A percentile compares a stretch with the other conserved stretches of the same genome.
These are phyloP conservation scores for Phytophthora idaei DNA, from an alignment of 352 stramenopile genomes.

Conservation along the genomic window DNA sequence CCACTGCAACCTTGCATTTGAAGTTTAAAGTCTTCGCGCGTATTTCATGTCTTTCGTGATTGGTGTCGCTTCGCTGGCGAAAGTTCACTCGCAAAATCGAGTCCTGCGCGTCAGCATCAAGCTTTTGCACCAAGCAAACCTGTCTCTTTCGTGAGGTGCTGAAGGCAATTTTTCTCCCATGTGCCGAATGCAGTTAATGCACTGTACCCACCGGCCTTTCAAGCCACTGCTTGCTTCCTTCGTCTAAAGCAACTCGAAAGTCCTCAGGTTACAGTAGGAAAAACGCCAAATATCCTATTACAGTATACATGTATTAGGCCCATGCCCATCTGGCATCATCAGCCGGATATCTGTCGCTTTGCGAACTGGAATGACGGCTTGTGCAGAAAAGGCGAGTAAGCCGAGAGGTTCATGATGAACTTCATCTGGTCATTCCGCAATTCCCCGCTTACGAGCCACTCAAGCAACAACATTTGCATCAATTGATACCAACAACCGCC, in stretches of 20 bases:
- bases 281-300: background rate
- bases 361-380: constrained; percentile 9
- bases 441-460: constrained; percentile 12
- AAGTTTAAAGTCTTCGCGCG: constrained; percentile 19
- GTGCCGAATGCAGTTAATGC: background rate
- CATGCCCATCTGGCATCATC: constrained; percentile 16
- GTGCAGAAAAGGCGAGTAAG: constrained; percentile 9
- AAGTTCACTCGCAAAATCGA: constrained; percentile 18
- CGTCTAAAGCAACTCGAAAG: background rate
- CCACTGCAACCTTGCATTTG: background rate
- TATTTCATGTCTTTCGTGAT: constrained; percentile 21
- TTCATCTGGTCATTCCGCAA: constrained; percentile 21
- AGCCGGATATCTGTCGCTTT: constrained; percentile 16
- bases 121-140: constrained; percentile 2
- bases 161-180: background rate
- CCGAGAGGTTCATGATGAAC: background rate
- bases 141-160: background rate
- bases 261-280: background rate
- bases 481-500: constrained; percentile 2
- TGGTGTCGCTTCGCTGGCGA: constrained; percentile 9
- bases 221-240: background rate
- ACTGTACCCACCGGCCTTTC: background rate
- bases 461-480: background rate
- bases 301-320: background rate
- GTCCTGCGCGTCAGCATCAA: constrained; percentile 17